Evolutionary conservation across 2,329 filamentous ascomycete genomes (phyloP).

Genomic region (Cordyceps militaris): DNA sequence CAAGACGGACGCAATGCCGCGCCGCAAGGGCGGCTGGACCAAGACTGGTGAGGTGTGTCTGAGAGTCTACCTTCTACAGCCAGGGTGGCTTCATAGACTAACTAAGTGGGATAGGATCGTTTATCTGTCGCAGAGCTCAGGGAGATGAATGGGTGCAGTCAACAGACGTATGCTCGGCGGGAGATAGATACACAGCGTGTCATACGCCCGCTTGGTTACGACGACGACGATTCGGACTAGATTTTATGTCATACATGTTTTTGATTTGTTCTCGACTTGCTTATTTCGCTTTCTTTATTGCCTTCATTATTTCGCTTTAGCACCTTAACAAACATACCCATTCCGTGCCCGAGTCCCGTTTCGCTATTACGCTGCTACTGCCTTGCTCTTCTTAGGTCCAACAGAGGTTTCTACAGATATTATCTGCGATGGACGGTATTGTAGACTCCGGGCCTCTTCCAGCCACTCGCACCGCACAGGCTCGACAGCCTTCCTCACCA

Average conservation of each 20-base stretch:
- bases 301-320: too few relatives aligned
- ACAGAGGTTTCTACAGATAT: conserved; percentile 28
- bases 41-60: not conserved
- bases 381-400: conserved; percentile 24
- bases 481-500: conserved; percentile 45
- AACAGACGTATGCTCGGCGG: not conserved
- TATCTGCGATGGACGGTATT: conserved; percentile 30
- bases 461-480: conserved; percentile 50
- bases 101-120: not conserved
- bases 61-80: not conserved
- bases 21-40: not conserved
- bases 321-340: too few relatives aligned
- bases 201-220: not conserved
- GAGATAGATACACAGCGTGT: not conserved
- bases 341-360: too few relatives aligned
- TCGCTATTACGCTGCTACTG: not conserved
- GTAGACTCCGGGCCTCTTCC: conserved; percentile 16
- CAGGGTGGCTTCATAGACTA: not conserved
- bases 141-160: not conserved
- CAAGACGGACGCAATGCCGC: not conserved
- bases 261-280: too few relatives aligned
- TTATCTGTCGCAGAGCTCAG: not conserved
- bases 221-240: conserved; percentile 1
- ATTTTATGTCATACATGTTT: too few relatives aligned
- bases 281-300: too few relatives aligned